Evolutionary conservation across 1,139 yeast genomes (phyloP).

Genomic region (Suhomyces coccinellae): DNA sequence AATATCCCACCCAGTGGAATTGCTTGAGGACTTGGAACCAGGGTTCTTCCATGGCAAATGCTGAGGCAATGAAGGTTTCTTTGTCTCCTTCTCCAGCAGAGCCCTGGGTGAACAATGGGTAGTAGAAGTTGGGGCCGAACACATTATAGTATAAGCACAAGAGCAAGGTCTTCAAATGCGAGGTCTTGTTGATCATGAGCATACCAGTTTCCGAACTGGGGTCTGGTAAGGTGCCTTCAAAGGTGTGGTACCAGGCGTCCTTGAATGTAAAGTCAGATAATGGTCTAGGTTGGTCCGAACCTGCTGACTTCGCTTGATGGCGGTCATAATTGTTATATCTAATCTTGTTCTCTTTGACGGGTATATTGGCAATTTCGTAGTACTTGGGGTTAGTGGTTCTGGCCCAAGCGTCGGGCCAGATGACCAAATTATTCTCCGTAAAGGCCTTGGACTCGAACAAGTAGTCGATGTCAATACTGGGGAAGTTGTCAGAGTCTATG

Average conservation of each 20-base stretch:
- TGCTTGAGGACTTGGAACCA: conserved; percentile 55
- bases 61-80: conserved; percentile 68
- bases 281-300: conserved; percentile 25
- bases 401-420: conserved; percentile 58
- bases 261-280: conserved; percentile 33
- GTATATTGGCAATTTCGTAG: conserved; percentile 43
- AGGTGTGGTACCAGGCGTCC: conserved; percentile 50
- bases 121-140: conserved; percentile 59
- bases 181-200: conserved; percentile 54
- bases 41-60: conserved; percentile 48
- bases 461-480: conserved; percentile 53
- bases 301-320: conserved; percentile 23
- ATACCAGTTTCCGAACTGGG: conserved; percentile 68
- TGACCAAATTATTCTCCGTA: conserved; percentile 40
- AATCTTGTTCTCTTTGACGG: conserved; percentile 40
- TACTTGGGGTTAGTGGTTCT: conserved; percentile 50
- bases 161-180: conserved; percentile 51
- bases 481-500: conserved; percentile 69
- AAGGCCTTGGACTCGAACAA: conserved; percentile 46
- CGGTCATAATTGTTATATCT: conserved; percentile 37
- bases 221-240: conserved; percentile 59
- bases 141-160: conserved; percentile 59
- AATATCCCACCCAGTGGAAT: conserved; percentile 56
- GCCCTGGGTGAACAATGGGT: conserved; percentile 64
- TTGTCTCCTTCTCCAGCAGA: conserved; percentile 75